A percentile compares a stretch with the other conserved stretches of the same genome.
phyloP scores from a whole-genome alignment of 805 yeast genomes.

The Wickerhamiella cacticola region DNA sequence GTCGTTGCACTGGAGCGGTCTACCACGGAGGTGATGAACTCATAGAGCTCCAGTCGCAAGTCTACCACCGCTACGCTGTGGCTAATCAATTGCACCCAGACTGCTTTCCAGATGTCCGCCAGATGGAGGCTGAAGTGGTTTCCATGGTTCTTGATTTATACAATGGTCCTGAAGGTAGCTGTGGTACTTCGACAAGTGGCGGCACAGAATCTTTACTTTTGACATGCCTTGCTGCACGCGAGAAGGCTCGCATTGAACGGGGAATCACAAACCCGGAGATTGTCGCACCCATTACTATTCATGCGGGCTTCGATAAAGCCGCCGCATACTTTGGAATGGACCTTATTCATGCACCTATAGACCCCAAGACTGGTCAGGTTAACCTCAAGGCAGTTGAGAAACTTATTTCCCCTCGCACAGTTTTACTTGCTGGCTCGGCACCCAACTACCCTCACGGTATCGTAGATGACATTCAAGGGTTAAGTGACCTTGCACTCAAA shows the following conservation, averaged over 20 bases:
- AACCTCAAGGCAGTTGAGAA: slow-evolving; percentile 49
- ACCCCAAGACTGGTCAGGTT: slow-evolving; percentile 54
- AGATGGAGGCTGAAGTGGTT: slow-evolving; percentile 93
- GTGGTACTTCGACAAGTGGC: slow-evolving; percentile 83
- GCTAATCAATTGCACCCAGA: slow-evolving; percentile 96
- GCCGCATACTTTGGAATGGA: slow-evolving; percentile 81
- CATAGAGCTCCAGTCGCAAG: slow-evolving; percentile 58
- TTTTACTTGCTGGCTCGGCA: slow-evolving; percentile 80
- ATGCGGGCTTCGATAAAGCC: slow-evolving; percentile 93
- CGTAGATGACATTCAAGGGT: slow-evolving; percentile 70
- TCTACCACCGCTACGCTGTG: slow-evolving; percentile 65
- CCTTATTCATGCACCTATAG: slow-evolving; percentile 67
- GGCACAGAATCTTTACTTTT: slow-evolving; percentile 88
- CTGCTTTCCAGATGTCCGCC: slow-evolving; percentile 89
- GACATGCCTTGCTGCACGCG: slow-evolving; percentile 81
- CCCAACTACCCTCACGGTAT: slow-evolving; percentile 97
- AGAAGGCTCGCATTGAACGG: slow-evolving; percentile 41
- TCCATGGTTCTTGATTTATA: slow-evolving; percentile 74
- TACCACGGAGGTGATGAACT: slow-evolving; percentile 89
- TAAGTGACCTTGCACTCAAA: slow-evolving; percentile 52
- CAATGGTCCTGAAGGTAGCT: slow-evolving; percentile 63
- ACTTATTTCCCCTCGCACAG: slow-evolving; percentile 67
- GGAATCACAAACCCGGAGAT: slow-evolving; percentile 71
- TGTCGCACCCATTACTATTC: slow-evolving; percentile 78
- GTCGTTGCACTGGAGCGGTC: slow-evolving; percentile 88